Percentiles rank a stretch among this genome's conserved stretches.
These are phyloP conservation scores for Russula sp. DNA, from an alignment of 768 basidiomycete species.

Conservation along the genomic window DNA sequence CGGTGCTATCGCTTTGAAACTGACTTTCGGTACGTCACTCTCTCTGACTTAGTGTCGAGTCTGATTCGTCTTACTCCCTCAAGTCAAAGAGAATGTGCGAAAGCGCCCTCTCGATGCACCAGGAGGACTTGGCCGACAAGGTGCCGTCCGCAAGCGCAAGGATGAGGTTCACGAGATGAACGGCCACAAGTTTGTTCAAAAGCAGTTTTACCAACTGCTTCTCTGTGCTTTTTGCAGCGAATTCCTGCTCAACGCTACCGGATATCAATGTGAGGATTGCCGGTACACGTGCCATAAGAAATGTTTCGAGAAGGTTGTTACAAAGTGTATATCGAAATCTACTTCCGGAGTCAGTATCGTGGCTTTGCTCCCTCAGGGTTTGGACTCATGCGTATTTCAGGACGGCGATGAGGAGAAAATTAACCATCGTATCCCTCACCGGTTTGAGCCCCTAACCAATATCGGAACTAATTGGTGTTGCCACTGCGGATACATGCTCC, in stretches of 20 bases:
- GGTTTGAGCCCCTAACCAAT: conserved; percentile 95
- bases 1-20: conserved; percentile 79
- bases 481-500: conserved; percentile 97
- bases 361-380: not conserved
- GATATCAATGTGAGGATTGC: conserved; percentile 99
- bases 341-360: conserved; percentile 75
- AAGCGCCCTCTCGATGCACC: conserved; percentile 91
- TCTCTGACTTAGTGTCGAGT: conserved; percentile 12
- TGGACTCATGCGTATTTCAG: conserved; percentile 35
- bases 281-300: conserved; percentile 99
- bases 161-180: conserved; percentile 99
- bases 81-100: conserved; percentile 97
- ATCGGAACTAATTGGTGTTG: conserved; percentile 99
- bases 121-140: conserved; percentile 93
- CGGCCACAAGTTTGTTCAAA: conserved; percentile 95
- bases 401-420: conserved; percentile 98
- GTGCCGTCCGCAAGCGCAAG: conserved; percentile 95
- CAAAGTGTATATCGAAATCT: conserved; percentile 98
- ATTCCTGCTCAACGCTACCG: conserved; percentile 92
- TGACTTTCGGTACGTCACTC: conserved; percentile 80
- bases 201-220: conserved; percentile 98
- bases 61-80: conserved; percentile 4
- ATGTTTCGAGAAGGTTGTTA: conserved; percentile 97
- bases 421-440: conserved; percentile 98
- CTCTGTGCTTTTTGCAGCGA: conserved; percentile 97